A percentile compares a stretch with the other conserved stretches of the same genome.
Conservation (phyloP, 2,329 filamentous ascomycete genomes). For the Diaporthe velutina region DNA sequence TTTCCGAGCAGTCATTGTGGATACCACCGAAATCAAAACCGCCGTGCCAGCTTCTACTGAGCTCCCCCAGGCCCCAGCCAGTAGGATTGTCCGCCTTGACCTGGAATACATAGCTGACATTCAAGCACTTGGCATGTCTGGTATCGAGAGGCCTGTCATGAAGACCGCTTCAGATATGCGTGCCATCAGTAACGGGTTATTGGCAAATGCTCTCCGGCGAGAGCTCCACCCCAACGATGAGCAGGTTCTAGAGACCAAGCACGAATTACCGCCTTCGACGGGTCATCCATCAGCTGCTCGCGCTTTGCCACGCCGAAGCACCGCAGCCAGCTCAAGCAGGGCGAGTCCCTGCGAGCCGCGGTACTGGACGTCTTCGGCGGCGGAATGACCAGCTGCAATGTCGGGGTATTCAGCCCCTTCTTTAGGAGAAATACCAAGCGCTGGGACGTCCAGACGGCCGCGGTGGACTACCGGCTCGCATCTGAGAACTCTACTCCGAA, state of each 20-base stretch:
- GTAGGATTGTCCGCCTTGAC: conserved; percentile 7
- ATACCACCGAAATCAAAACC: background rate
- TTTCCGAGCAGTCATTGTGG: background rate
- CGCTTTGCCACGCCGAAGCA: conserved; percentile 24
- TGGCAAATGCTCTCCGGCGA: background rate
- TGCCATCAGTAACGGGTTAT: background rate
- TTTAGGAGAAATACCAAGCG: background rate
- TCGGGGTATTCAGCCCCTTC: conserved; percentile 24
- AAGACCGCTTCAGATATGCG: conserved; percentile 19
- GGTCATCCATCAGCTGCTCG: conserved; percentile 12
- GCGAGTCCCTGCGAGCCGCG: background rate
- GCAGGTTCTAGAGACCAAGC: conserved; percentile 19
- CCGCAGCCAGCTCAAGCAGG: background rate
- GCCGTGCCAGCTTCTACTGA: background rate
- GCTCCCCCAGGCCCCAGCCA: background rate
- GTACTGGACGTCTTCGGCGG: conserved; percentile 37
- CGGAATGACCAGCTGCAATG: conserved; percentile 24
- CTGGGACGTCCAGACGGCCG: conserved; percentile 28
- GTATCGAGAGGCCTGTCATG: conserved; percentile 1
- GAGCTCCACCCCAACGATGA: background rate
- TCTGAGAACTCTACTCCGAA: conserved; percentile 59
- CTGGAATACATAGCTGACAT: conserved; percentile 15
- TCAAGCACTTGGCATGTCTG: background rate
- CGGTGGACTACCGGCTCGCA: conserved; percentile 61
- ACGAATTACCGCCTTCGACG: conserved; percentile 31